Evolutionary conservation across 805 yeast species (phyloP).

Genomic region (Saccharomycopsis fermentans): DNA sequence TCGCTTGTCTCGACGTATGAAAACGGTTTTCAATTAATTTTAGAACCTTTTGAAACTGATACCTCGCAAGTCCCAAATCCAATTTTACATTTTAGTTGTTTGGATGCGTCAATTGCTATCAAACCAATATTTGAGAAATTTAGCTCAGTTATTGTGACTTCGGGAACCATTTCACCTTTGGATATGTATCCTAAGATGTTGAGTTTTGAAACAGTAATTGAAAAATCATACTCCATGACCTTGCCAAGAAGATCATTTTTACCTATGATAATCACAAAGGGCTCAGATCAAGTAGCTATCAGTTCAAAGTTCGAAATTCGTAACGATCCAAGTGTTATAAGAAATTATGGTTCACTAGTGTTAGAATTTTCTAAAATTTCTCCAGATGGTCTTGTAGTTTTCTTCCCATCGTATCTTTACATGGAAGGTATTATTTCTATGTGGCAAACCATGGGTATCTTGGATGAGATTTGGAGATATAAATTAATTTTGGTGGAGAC

Average conservation of each 20-base stretch:
- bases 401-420: conserved; percentile 92
- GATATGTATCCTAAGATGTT: conserved; percentile 98
- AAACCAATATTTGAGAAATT: conserved; percentile 94
- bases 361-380: conserved; percentile 91
- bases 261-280: conserved; percentile 94
- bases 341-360: conserved; percentile 88
- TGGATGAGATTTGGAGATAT: conserved; percentile 98
- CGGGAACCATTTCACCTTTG: conserved; percentile 96
- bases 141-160: conserved; percentile 85
- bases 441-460: conserved; percentile 98
- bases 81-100: conserved; percentile 80
- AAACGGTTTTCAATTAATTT: conserved; percentile 77
- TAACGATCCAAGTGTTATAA: conserved; percentile 94
- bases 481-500: conserved; percentile 92
- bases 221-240: conserved; percentile 94
- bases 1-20: conserved; percentile 93
- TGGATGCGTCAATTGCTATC: conserved; percentile 96
- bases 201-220: conserved; percentile 85
- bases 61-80: conserved; percentile 96
- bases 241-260: conserved; percentile 83
- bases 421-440: conserved; percentile 97
- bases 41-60: conserved; percentile 93
- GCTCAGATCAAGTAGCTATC: conserved; percentile 95
- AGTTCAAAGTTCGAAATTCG: conserved; percentile 94
- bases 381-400: conserved; percentile 97